A percentile compares a stretch with the other conserved stretches of the same genome.
These are phyloP conservation scores for Pyricularia sp. DNA, from an alignment of 2,329 filamentous ascomycete species.

Conservation along the genomic window DNA sequence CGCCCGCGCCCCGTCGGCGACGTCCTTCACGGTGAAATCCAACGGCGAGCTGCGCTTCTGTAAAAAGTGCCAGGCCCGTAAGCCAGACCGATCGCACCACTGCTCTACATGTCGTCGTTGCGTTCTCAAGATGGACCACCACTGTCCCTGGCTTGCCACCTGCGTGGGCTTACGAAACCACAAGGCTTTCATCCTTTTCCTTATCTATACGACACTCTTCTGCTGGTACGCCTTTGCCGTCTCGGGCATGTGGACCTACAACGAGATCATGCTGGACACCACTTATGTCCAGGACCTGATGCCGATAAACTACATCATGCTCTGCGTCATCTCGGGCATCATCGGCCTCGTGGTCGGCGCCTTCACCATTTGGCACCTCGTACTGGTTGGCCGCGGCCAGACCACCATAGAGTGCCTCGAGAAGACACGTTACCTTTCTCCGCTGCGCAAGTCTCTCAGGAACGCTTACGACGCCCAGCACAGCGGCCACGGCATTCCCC, in stretches of 20 bases:
- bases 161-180: conserved; percentile 92
- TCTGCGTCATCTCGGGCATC: conserved; percentile 78
- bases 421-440: conserved; percentile 85
- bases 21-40: conserved; percentile 83
- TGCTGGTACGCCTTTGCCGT: conserved; percentile 71
- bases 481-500: conserved; percentile 28
- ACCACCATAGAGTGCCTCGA: conserved; percentile 96
- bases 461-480: conserved; percentile 44
- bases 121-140: conserved; percentile 98
- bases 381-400: conserved; percentile 63
- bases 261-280: conserved; percentile 60
- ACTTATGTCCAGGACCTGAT: conserved; percentile 63
- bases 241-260: conserved; percentile 70
- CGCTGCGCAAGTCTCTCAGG: conserved; percentile 58
- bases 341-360: conserved; percentile 80
- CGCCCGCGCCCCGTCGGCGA: conserved; percentile 46
- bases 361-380: conserved; percentile 86
- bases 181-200: conserved; percentile 86
- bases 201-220: conserved; percentile 80
- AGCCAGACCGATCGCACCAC: conserved; percentile 92
- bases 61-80: conserved; percentile 92
- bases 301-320: conserved; percentile 81
- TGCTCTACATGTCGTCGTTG: conserved; percentile 90
- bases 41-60: conserved; percentile 81
- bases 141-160: conserved; percentile 94